phyloP scores from a whole-genome alignment of 352 stramenopile genomes.

The Pythium guiyangense region DNA sequence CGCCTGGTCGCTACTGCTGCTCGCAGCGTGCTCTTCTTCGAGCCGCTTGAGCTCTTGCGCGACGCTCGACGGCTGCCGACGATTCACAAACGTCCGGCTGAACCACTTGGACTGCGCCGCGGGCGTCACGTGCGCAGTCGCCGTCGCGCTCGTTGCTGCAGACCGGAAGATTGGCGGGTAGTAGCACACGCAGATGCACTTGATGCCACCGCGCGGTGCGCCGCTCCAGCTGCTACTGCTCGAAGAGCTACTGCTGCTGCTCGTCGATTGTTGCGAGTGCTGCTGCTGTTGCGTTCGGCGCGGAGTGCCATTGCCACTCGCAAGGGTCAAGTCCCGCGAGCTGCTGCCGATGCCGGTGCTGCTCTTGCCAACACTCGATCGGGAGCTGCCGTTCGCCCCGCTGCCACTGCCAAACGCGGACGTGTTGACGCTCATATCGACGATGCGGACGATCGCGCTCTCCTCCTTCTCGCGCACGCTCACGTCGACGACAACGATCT shows the following conservation, averaged over 20 bases:
- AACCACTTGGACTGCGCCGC: constrained; percentile 28
- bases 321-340: neutral
- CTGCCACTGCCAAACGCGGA: neutral
- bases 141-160: constrained; percentile 1
- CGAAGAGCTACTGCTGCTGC: neutral
- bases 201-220: neutral
- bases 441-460: constrained; percentile 26
- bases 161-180: constrained; percentile 54
- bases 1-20: neutral
- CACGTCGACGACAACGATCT: constrained; percentile 45
- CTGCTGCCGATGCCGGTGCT: neutral
- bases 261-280: neutral
- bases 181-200: constrained; percentile 41
- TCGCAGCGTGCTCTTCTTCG: constrained; percentile 4
- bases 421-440: constrained; percentile 23
- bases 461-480: constrained; percentile 11
- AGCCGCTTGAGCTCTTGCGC: constrained; percentile 12
- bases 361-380: neutral
- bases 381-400: neutral
- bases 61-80: constrained; percentile 12
- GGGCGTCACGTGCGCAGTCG: constrained; percentile 5
- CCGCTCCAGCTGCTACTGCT: neutral
- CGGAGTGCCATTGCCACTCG: neutral
- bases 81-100: constrained; percentile 27
- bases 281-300: neutral